A percentile compares a stretch with the other conserved stretches of the same genome.
phyloP scores from a whole-genome alignment of 768 basidiomycete species.

The Kwoniella mangroviensis region DNA sequence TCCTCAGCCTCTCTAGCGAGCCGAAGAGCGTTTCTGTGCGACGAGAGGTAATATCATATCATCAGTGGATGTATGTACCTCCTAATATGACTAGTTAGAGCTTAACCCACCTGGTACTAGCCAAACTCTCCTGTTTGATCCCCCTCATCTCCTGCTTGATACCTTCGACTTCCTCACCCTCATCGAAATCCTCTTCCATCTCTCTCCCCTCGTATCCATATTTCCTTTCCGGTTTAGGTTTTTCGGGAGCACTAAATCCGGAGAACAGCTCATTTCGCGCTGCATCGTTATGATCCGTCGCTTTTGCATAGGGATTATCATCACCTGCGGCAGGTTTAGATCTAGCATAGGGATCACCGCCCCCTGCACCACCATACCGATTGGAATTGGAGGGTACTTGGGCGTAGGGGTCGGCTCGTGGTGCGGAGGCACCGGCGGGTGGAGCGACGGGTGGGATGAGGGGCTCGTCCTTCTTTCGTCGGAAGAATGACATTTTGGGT shows the following conservation, averaged over 20 bases:
- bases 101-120: slow-evolving; percentile 67
- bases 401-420: slow-evolving; percentile 28
- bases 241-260: slow-evolving; percentile 45
- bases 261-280: slow-evolving; percentile 57
- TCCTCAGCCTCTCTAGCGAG: slow-evolving; percentile 97
- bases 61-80: too few relatives aligned
- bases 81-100: background rate
- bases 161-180: slow-evolving; percentile 70
- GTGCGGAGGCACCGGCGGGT: slow-evolving; percentile 27
- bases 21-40: slow-evolving; percentile 74
- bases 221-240: slow-evolving; percentile 35
- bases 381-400: slow-evolving; percentile 4
- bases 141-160: slow-evolving; percentile 91
- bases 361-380: slow-evolving; percentile 22
- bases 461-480: slow-evolving; percentile 51
- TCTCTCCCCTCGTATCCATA: slow-evolving; percentile 57
- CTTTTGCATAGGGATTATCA: slow-evolving; percentile 50
- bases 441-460: slow-evolving; percentile 54
- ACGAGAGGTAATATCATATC: background rate
- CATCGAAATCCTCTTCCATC: slow-evolving; percentile 65
- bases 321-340: slow-evolving; percentile 31
- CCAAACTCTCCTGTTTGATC: slow-evolving; percentile 88
- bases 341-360: slow-evolving; percentile 42
- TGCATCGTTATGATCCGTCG: slow-evolving; percentile 28
- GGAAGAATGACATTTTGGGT: slow-evolving; percentile 52